Base-by-base conservation (phyloP, 768 basidiomycete genomes). In the Lepiota venenata region DNA sequence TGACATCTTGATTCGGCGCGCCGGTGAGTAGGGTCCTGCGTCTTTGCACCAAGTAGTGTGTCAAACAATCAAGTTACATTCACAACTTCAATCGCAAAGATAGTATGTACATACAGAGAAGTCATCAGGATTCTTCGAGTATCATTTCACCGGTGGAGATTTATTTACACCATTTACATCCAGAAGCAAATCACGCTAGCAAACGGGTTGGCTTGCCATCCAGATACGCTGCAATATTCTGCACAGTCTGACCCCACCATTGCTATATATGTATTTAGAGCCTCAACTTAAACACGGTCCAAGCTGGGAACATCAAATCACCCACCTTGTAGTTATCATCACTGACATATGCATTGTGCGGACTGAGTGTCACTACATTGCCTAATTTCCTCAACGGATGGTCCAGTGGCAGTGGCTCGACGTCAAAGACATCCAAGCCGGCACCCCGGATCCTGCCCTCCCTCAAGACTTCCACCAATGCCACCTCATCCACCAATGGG, bases 361-460 rank as follows among this genome's bases (percentile, higher is more conserved):
- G 85, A n/a, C 73, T 77, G 32, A 85, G 67, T 1, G 81, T 81
- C 4, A 83, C 80, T 10, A 40, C 40, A 56, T 83, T 83, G 44
- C 73, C 66, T 48, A 80, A 61, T 32, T 63, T 71, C 46, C 84
- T 72, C 16, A 85, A 55, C 0, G 81, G 76, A 61, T 85, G 79
- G 47, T 80, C 76, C 35, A 80, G 57, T 4, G 82, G 82, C 49
- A 85, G 66, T n/a, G 85, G 87, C 60, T 88, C 84, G 35, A 76
- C 61, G 43, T 85, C 84, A 61, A 78, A 87, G 1, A 88, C 86
- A 64, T 87, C 85, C 50, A 87, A 63, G 0, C 81, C 85, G 0
- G 79, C 85, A 0, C 83, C 85, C 2, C 75, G 74, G 36, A 87
- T 83, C 41, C 57, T 68, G 38, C 71, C 73, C 32, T 74, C 62